Evolutionary conservation across 306 rosid genomes (phyloP), one percentile per base, ranked within the genome.

Genomic region (Trifolium pratense): DNA sequence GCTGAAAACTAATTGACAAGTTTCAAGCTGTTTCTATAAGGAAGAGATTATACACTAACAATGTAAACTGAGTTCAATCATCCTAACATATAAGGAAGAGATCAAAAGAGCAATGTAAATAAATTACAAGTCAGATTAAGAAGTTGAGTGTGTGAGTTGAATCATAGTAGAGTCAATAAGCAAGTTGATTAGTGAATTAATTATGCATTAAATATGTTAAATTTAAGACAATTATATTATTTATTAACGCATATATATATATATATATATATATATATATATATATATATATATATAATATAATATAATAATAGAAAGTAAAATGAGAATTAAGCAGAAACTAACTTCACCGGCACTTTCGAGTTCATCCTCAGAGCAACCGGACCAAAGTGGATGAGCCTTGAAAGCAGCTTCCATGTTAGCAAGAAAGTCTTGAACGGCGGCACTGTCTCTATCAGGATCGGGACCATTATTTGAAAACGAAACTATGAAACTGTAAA

Each of bases 261-360:
- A n/a, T n/a, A n/a, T n/a, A n/a, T n/a, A n/a, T n/a, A n/a, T n/a
- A n/a, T n/a, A n/a, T n/a, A n/a, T n/a, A n/a, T n/a, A n/a, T n/a
- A n/a, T n/a, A n/a, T n/a, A n/a, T n/a, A n/a, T n/a, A n/a, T n/a
- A n/a, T n/a, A n/a, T n/a, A n/a, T n/a, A n/a, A n/a, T n/a, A n/a
- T n/a, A n/a, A n/a, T n/a, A n/a, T n/a, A n/a, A n/a, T n/a, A n/a
- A n/a, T n/a, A n/a, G n/a, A 29, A 29, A 3, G 32, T 29, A 13
- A 14, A 43, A 43, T 43, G n/a, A 43, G 6, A 43, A 43, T 39
- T 29, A 29, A 39, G 3, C 26, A 18, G 12, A 40, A 82, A 84
- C 97, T 83, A 78, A 95, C 99, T 79, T 95, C 99, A 78, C 97
- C 97, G 70, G 97, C 96, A 86, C 97, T 87, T 67, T 90, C 99